Conservation (phyloP, 202 grass and related monocot species). For the Zoysia matrella region DNA sequence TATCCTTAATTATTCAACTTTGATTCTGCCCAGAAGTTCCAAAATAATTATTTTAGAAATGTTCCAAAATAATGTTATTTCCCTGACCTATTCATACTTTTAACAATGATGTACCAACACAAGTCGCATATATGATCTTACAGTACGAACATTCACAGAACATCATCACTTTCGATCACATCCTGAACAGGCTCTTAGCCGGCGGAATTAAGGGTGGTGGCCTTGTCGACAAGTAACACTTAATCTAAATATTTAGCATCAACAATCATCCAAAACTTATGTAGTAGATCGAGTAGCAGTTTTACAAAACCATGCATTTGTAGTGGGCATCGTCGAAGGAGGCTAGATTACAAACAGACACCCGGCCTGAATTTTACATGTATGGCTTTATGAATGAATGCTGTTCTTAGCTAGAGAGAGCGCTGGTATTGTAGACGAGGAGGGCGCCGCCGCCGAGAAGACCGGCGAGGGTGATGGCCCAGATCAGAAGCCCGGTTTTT, state of each 20-base stretch:
- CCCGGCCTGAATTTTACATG: constrained; percentile 23
- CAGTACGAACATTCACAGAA: too few relatives aligned
- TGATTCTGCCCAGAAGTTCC: too few relatives aligned
- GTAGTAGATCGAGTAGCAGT: neutral
- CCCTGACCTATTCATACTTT: too few relatives aligned
- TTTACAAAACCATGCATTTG: constrained; percentile 13
- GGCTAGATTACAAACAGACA: neutral
- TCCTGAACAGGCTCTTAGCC: neutral
- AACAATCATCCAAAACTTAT: constrained; percentile 10
- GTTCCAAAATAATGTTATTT: too few relatives aligned
- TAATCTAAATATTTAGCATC: constrained; percentile 24
- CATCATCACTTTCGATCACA: neutral
- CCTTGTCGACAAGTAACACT: neutral
- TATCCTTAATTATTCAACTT: too few relatives aligned
- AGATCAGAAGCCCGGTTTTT: constrained; percentile 91
- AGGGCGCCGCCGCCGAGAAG: constrained; percentile 81
- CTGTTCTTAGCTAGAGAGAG: constrained; percentile 66
- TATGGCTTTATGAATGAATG: neutral
- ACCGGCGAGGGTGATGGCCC: constrained; percentile 85
- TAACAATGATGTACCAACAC: too few relatives aligned
- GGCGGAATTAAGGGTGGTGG: neutral
- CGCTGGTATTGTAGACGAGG: constrained; percentile 97
- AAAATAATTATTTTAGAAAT: too few relatives aligned
- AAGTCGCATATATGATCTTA: too few relatives aligned
- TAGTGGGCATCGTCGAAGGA: constrained; percentile 9